Base-by-base conservation (phyloP, 441 rosid genomes). In the Theobroma grandiflorum region DNA sequence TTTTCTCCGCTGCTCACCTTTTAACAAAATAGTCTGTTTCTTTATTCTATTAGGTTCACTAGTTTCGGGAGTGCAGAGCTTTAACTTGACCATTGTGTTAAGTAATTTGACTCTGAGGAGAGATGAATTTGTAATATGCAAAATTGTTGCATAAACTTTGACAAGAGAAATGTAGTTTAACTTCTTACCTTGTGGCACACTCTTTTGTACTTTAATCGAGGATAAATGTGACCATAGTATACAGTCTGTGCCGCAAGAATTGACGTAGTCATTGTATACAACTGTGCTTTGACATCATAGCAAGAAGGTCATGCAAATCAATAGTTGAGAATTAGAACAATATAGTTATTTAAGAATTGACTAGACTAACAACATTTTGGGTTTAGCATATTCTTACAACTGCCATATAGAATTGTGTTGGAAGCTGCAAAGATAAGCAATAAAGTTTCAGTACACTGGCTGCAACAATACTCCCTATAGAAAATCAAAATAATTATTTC, bases 361-460 rank as follows among this genome's bases (percentile, higher is more conserved):
- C 40, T 80, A 62, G 14, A 50, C 26, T 50, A 63, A 64, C 9
- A 10, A 63, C 61, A 76, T 31, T 22, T 45, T 47, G 22, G 62
- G 50, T n/a, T 5, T 35, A 52, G 42, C 40, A 40, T 37, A 64
- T 10, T 65, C 71, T 86, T 88, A 95, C 96, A 86, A 90, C 20
- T 80, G 97, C 98, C 92, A 85, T 92, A 84, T 92, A 93, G 85
- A 86, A 95, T 53, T 93, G 96, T 33, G 98, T 92, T 37, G 96
- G 97, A 82, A 95, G 98, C 98, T 95, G 97, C 91, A 88, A 84
- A 87, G 76, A 86, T 5, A 58, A 79, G 52, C 76, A 2, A 31
- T n/a, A 77, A 75, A 74, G 61, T 22, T 47, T 78, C 38, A 82
- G 79, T 79, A 83, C 58, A 83, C 52, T n/a, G 38, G 78, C 26